Evolutionary conservation across 2,329 filamentous ascomycete genomes (phyloP), one percentile per base, ranked within the genome.

Genomic region (Rhinocladiella similis): DNA sequence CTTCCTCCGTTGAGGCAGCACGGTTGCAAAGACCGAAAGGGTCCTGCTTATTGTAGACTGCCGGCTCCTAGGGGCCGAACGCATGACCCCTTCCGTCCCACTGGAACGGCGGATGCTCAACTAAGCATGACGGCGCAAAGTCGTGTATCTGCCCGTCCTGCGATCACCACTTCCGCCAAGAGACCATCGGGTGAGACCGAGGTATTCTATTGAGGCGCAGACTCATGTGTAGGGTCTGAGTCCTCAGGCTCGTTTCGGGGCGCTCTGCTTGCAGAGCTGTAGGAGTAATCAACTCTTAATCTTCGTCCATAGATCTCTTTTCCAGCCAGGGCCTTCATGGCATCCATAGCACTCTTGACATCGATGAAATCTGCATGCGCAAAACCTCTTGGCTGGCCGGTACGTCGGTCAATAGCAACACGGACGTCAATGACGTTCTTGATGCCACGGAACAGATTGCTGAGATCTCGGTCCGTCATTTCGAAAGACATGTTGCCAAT

Each of bases 401-500:
- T 91, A 62, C 85, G 81, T 66, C 89, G 83, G 73, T 96, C 90
- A 65, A 94, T 88, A 50, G 91, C 88, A 54, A 96, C 87, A 59
- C 91, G 85, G 47, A 96, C 85, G 66, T 92, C 89, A 52, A 81
- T 75, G 47, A 93, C 81, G 70, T 89, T 87, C 48, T 81, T 76
- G 57, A 95, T 78, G 20, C 84, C 80, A 56, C 80, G 77, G 81
- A 96, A 93, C 22, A 95, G 73, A 51, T 85, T 80, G 73, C 92
- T 91, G 52, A 96, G 78, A 67, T 96, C 91, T 52, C 83, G 83
- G 68, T 96, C 91, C 7, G 88, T 89, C 77, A 92, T 88, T 74
- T 95, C 89, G 69, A 89, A 94, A 10, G 89, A 86, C 73, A 96
- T 84, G 77, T 94, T 94, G 64, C 91, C 90, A 65, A 96, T 83